Evolutionary conservation across 2,329 filamentous ascomycete species (phyloP), one percentile per base, ranked within the genome.

Genomic region (Biscogniauxia marginata): DNA sequence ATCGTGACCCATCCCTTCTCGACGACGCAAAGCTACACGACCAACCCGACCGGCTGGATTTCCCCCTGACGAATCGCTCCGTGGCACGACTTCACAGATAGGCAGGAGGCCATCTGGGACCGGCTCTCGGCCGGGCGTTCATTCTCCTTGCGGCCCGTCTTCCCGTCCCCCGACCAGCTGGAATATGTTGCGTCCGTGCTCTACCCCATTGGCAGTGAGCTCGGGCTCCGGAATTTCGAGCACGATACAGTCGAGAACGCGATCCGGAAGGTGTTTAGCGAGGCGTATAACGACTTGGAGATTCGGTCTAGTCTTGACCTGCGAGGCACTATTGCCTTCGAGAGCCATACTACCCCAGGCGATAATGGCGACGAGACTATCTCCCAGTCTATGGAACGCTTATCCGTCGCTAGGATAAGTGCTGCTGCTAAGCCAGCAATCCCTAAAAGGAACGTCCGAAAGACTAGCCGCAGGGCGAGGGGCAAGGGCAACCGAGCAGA

Each of bases 281-380:
- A 49, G 34, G 59, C 65, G 2, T 69, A 64, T 21, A 54, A 68
- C 1, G 54, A 77, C 45, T 16, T 61, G 11, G 20, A 50, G 8
- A 58, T 76, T 8, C 66, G 69, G 49, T 46, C 51, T 11, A 20
- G 44, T 23, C 65, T 77, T n/a, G 66, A 65, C 23, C 57, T 77
- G 4, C 34, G 55, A 16, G 71, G 72, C 50, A 67, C 67, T 1
- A 61, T 75, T 20, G 70, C 67, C 2, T 77, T 77, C 47, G 65
- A 74, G 55, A 75, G 68, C 60, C 66, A 74, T 49, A 73, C 66
- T 2, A 75, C 74, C 52, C 64, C 73, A 16, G 65, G 69, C 3
- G 30, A 23, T 39, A 56, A 44, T 25, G 62, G 68, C 13, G 62
- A 68, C 13, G 52, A 68, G 48, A 54, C 46, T 49, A 48, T 69